Evolutionary conservation across 2,329 filamentous ascomycete species (phyloP).

Genomic region (Talaromyces sp.): DNA sequence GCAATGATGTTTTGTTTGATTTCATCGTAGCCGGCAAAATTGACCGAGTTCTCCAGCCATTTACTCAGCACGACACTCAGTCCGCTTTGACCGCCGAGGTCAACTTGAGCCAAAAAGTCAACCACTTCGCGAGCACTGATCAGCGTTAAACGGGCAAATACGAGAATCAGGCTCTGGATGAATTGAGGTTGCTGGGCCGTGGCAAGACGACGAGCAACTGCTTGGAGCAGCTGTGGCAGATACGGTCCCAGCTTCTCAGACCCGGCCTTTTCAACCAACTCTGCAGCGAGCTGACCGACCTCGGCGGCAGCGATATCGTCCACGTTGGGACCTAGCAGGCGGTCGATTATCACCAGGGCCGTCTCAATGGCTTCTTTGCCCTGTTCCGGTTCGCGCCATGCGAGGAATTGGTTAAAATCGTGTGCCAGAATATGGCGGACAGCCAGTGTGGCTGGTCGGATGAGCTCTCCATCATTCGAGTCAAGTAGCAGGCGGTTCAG

Average conservation of each 20-base stretch:
- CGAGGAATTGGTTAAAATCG: slow-evolving; percentile 83
- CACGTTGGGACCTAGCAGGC: slow-evolving; percentile 75
- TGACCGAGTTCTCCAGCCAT: slow-evolving; percentile 95
- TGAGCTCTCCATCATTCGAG: slow-evolving; percentile 79
- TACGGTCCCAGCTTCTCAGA: slow-evolving; percentile 86
- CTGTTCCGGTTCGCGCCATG: slow-evolving; percentile 70
- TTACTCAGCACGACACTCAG: slow-evolving; percentile 84
- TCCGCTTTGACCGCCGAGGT: slow-evolving; percentile 71
- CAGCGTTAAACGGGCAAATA: slow-evolving; percentile 86
- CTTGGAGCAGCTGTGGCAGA: slow-evolving; percentile 78
- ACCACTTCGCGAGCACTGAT: slow-evolving; percentile 84
- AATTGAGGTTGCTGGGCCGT: slow-evolving; percentile 81
- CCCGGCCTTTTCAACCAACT: slow-evolving; percentile 92
- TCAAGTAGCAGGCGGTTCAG: slow-evolving; percentile 75
- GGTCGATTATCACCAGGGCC: slow-evolving; percentile 85
- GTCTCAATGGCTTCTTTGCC: slow-evolving; percentile 83
- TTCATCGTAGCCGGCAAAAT: slow-evolving; percentile 96
- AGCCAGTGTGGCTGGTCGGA: slow-evolving; percentile 78
- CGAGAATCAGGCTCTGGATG: slow-evolving; percentile 91
- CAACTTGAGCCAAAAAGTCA: slow-evolving; percentile 79
- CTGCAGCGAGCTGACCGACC: slow-evolving; percentile 87
- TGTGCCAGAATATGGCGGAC: slow-evolving; percentile 87
- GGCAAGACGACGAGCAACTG: slow-evolving; percentile 78
- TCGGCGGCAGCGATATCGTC: slow-evolving; percentile 94
- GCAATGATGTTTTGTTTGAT: slow-evolving; percentile 96